Conservation (phyloP, 768 basidiomycete genomes). For the Tephrocybe sp. region DNA sequence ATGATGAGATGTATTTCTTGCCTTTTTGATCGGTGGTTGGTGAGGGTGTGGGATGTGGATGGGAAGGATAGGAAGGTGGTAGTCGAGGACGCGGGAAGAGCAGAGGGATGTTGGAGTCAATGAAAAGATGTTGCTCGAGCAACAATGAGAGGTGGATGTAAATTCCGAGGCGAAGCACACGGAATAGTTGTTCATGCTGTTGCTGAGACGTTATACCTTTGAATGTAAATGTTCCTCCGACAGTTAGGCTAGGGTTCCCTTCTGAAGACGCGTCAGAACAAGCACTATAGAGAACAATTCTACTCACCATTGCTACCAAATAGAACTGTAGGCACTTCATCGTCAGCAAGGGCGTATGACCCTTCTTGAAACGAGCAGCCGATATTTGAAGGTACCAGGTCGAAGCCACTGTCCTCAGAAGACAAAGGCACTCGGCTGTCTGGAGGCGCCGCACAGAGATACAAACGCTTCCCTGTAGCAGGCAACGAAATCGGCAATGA, state of each 20-base stretch:
- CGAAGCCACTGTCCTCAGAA: constrained; percentile 38
- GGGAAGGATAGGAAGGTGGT: constrained; percentile 22
- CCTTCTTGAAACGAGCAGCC: constrained; percentile 45
- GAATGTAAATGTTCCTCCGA: constrained; percentile 64
- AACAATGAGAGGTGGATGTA: constrained; percentile 57
- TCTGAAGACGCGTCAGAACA: not conserved
- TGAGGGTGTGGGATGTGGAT: constrained; percentile 12
- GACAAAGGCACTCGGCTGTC: constrained; percentile 26
- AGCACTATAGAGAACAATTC: too few relatives aligned
- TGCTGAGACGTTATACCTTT: constrained; percentile 38
- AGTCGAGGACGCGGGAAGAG: constrained; percentile 34
- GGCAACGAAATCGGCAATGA: constrained; percentile 24
- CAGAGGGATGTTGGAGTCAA: constrained; percentile 47
- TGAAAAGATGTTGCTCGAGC: constrained; percentile 58
- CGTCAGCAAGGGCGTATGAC: constrained; percentile 35
- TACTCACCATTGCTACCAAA: constrained; percentile 9
- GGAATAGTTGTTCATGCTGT: constrained; percentile 42
- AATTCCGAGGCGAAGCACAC: constrained; percentile 47
- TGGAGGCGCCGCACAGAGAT: constrained; percentile 48
- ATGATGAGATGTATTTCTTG: constrained; percentile 26
- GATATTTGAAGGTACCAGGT: constrained; percentile 32
- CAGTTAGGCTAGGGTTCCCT: constrained; percentile 32
- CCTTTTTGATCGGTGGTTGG: constrained; percentile 8
- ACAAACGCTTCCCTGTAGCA: constrained; percentile 37
- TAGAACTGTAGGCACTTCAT: constrained; percentile 16